A percentile compares a stretch with the other conserved stretches of the same genome.
phyloP scores from a whole-genome alignment of 345 rosid genomes.

The Eucalyptus leucophloia region DNA sequence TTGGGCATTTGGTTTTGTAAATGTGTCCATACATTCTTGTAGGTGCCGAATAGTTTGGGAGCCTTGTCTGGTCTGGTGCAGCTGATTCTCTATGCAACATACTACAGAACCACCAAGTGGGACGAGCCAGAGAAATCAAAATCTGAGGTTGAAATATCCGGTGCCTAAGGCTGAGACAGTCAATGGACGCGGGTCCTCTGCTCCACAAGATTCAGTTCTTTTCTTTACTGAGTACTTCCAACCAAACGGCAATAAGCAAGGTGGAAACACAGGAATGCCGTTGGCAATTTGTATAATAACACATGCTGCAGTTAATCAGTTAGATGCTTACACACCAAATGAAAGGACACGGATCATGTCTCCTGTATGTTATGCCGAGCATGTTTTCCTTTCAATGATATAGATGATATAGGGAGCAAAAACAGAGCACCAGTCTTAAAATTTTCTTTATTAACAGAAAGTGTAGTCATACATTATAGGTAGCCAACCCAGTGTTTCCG shows the following conservation, averaged over 20 bases:
- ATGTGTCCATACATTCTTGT: neutral
- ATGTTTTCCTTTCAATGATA: neutral
- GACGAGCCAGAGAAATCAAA: slow-evolving; percentile 5
- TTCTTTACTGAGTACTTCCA: neutral
- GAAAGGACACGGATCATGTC: neutral
- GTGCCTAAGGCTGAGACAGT: neutral
- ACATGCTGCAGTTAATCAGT: neutral
- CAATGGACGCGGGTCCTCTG: neutral
- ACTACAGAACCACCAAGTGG: slow-evolving; percentile 32
- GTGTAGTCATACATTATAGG: neutral
- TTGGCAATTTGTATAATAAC: neutral
- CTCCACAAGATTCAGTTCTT: neutral
- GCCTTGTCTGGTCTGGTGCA: slow-evolving; percentile 37
- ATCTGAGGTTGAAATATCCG: slow-evolving; percentile 11
- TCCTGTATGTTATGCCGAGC: neutral
- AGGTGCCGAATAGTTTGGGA: slow-evolving; percentile 46
- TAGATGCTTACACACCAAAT: neutral
- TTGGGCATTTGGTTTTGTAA: neutral
- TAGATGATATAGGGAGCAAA: neutral
- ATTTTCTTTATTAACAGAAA: neutral
- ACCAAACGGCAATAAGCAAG: neutral
- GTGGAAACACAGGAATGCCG: neutral
- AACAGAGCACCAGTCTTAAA: neutral
- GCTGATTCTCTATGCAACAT: slow-evolving; percentile 22
- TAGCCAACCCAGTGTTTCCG: neutral